These are phyloP conservation scores for Streptanthus diversifolius DNA, from an alignment of 345 rosid species.

Conservation along the genomic window DNA sequence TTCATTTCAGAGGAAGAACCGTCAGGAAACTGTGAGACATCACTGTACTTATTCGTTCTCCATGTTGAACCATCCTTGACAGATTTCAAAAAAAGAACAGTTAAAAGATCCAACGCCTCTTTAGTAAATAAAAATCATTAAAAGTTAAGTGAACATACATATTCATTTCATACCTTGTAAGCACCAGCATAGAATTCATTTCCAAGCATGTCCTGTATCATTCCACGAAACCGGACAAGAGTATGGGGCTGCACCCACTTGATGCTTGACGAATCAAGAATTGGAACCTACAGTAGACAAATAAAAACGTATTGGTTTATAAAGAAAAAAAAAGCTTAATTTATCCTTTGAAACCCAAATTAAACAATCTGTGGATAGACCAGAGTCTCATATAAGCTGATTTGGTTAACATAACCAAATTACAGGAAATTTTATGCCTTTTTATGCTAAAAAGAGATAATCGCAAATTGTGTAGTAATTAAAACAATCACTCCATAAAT, in stretches of 20 bases:
- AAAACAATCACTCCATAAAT: background rate
- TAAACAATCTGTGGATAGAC: background rate
- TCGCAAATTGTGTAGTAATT: background rate
- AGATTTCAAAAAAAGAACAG: background rate
- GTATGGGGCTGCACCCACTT: slow-evolving; percentile 60
- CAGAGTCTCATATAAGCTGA: background rate
- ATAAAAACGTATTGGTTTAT: background rate
- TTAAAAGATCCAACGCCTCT: background rate
- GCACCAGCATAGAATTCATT: slow-evolving; percentile 95
- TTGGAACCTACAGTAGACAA: slow-evolving; percentile 51
- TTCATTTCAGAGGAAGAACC: slow-evolving; percentile 48
- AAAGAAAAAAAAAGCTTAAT: background rate
- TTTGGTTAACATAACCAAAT: background rate
- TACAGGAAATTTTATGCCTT: background rate
- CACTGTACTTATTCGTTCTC: slow-evolving; percentile 85
- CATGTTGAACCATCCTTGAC: slow-evolving; percentile 66
- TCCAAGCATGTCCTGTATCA: slow-evolving; percentile 97
- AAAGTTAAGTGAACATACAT: background rate
- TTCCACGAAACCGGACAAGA: slow-evolving; percentile 81
- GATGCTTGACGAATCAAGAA: slow-evolving; percentile 48
- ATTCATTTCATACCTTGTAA: slow-evolving; percentile 46
- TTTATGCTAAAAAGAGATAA: background rate
- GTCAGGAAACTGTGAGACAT: slow-evolving; percentile 54
- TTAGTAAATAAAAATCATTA: background rate
- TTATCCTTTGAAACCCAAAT: background rate